Percentiles rank a stretch among this genome's conserved stretches.
Conservation (phyloP, 2,329 filamentous ascomycete species). For the Alternaria arbusti region DNA sequence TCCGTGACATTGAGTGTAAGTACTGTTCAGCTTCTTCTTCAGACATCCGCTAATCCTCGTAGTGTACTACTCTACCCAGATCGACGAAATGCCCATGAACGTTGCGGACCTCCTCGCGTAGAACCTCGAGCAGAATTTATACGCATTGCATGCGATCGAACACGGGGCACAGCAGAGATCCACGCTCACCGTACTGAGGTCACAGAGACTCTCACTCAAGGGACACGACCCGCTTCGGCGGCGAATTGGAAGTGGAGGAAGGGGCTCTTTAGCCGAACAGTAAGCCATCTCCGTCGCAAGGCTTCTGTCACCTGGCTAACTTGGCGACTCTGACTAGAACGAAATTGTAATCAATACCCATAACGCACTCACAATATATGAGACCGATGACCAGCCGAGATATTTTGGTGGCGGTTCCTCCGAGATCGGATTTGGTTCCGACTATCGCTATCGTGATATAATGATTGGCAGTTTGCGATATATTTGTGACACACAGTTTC, state of each 20-base stretch:
- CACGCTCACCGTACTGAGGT: neutral
- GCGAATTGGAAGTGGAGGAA: conserved; percentile 42
- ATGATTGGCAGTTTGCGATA: neutral
- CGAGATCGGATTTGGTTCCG: neutral
- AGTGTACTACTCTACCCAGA: conserved; percentile 96
- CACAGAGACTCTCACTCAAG: neutral
- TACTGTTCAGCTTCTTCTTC: neutral
- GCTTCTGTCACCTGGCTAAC: neutral
- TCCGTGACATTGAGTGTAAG: conserved; percentile 93
- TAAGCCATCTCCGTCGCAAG: conserved; percentile 18
- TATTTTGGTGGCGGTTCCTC: neutral
- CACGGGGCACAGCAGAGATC: neutral
- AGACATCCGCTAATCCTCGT: conserved; percentile 41
- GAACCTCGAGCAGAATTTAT: neutral
- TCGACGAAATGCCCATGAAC: conserved; percentile 99
- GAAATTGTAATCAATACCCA: conserved; percentile 11
- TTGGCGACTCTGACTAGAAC: conserved; percentile 3
- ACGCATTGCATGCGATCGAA: neutral
- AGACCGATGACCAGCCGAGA: neutral
- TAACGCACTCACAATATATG: neutral
- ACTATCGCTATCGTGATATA: neutral
- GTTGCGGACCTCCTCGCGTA: conserved; percentile 52
- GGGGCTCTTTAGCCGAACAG: conserved; percentile 41
- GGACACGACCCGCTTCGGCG: conserved; percentile 25
- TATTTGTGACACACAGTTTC: neutral